phyloP scores from a whole-genome alignment of 2,329 filamentous ascomycete species.

The Rhynchosporium agropyri region DNA sequence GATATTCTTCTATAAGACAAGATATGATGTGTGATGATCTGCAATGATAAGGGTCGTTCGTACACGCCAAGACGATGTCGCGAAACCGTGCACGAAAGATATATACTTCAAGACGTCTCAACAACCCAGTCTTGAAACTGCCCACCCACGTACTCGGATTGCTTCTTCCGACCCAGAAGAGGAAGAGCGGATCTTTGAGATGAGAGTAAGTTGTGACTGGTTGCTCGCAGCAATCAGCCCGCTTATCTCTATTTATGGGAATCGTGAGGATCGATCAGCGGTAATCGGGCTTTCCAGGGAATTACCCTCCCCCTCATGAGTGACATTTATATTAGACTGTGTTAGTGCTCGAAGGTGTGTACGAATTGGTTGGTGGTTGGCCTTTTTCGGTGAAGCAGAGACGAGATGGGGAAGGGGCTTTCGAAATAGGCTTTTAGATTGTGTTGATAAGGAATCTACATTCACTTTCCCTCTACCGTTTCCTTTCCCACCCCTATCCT shows the following conservation, averaged over 20 bases:
- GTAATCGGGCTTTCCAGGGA: not conserved
- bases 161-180: too few relatives aligned
- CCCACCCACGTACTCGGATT: too few relatives aligned
- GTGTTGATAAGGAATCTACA: conserved; percentile 1
- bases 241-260: conserved; percentile 9
- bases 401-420: not conserved
- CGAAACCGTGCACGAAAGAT: conserved; percentile 12
- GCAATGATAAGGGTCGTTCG: conserved; percentile 12
- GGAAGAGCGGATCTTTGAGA: too few relatives aligned
- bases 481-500: not conserved
- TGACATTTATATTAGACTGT: not conserved
- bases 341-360: not conserved
- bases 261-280: not conserved
- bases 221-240: not conserved
- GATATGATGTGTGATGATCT: conserved; percentile 11
- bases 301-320: not conserved
- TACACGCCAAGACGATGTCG: not conserved
- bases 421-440: conserved; percentile 14
- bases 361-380: not conserved
- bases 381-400: not conserved
- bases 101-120: conserved; percentile 7
- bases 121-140: conserved; percentile 7
- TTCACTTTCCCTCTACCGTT: not conserved
- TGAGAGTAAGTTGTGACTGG: too few relatives aligned
- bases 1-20: not conserved